Percentiles rank a stretch among this genome's conserved stretches.
These are phyloP conservation scores for Solanum verrucosum DNA, from an alignment of 257 asterid genomes.

Conservation along the genomic window DNA sequence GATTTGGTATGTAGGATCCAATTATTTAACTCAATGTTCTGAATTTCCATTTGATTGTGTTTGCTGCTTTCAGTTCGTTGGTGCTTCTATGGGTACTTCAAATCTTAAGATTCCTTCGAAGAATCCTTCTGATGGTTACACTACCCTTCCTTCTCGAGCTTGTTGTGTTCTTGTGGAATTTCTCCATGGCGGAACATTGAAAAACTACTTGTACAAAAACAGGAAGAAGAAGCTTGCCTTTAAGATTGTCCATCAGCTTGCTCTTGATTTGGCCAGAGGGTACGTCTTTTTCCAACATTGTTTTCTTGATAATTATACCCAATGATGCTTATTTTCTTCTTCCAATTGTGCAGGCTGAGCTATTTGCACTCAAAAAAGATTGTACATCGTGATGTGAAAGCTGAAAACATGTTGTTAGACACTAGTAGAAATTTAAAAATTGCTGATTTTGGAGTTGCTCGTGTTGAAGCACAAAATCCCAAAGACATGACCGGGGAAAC, in stretches of 20 bases:
- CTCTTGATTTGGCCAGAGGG: conserved; percentile 89
- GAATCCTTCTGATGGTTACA: conserved; percentile 64
- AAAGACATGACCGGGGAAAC: conserved; percentile 98
- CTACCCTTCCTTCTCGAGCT: conserved; percentile 74
- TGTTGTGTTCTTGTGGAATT: conserved; percentile 91
- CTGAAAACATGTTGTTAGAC: conserved; percentile 88
- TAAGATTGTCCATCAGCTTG: conserved; percentile 73
- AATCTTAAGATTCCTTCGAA: conserved; percentile 82
- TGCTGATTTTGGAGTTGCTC: conserved; percentile 96
- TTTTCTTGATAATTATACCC: not conserved
- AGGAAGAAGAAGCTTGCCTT: conserved; percentile 81
- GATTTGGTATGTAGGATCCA: not conserved
- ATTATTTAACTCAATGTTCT: not conserved
- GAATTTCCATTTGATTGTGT: not conserved
- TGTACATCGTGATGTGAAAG: conserved; percentile 94
- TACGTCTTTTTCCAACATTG: conserved; percentile 10
- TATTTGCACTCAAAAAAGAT: conserved; percentile 84
- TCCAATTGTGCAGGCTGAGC: conserved; percentile 49
- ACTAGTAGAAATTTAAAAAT: conserved; percentile 50
- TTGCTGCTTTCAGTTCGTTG: conserved; percentile 47
- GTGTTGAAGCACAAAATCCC: conserved; percentile 94
- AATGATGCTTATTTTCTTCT: not conserved
- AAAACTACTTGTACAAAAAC: conserved; percentile 60
- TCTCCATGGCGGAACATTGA: conserved; percentile 74
- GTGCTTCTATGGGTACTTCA: conserved; percentile 97